These are phyloP conservation scores for Cladosporium velox DNA, from an alignment of 2,329 filamentous ascomycete genomes.

Conservation along the genomic window DNA sequence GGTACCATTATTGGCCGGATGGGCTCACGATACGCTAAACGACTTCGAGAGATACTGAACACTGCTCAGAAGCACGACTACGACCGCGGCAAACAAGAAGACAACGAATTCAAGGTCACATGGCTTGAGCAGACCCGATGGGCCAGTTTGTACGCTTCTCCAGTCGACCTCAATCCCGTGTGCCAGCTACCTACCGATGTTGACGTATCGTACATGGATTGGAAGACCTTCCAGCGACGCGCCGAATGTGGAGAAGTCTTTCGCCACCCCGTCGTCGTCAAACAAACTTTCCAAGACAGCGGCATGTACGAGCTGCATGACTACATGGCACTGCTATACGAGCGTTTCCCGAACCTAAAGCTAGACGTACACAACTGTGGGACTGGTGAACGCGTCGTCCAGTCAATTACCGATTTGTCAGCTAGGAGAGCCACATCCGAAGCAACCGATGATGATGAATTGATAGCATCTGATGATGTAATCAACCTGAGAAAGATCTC, in stretches of 20 bases:
- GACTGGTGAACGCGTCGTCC: background rate
- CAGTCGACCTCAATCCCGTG: background rate
- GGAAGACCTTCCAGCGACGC: background rate
- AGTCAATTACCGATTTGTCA: background rate
- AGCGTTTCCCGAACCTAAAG: background rate
- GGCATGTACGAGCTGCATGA: constrained; percentile 5
- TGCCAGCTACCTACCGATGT: background rate
- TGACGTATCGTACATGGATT: constrained; percentile 16
- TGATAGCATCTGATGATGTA: background rate
- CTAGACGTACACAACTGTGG: background rate
- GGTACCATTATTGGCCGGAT: background rate
- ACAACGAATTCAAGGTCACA: constrained; percentile 4
- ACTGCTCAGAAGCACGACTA: background rate
- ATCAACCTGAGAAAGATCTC: constrained; percentile 11
- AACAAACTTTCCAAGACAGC: constrained; percentile 15
- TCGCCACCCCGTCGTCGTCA: constrained; percentile 7
- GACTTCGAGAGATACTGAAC: background rate
- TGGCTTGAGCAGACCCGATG: background rate
- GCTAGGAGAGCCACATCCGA: background rate
- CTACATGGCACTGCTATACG: background rate
- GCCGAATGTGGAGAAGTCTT: constrained; percentile 11
- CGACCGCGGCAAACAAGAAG: background rate
- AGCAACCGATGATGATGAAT: too few relatives aligned
- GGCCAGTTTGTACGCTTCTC: background rate
- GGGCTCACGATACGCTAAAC: background rate